Conservation (phyloP, 305 asterid genomes). For the Fraxinus velutina region DNA sequence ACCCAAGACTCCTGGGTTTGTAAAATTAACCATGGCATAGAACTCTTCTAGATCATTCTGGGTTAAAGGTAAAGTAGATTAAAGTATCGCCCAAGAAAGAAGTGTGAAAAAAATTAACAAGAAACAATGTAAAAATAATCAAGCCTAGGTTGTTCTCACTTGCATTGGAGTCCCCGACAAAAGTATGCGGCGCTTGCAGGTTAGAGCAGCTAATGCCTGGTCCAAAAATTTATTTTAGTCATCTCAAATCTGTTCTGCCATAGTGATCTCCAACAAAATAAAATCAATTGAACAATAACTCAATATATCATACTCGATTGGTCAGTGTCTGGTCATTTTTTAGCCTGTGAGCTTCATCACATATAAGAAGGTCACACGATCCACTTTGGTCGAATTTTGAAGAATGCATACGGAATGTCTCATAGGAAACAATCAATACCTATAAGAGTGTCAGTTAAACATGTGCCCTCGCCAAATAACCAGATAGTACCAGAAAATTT, state of each 20-base stretch:
- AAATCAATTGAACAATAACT: conserved; percentile 22
- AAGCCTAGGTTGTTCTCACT: conserved; percentile 44
- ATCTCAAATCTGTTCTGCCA: conserved; percentile 27
- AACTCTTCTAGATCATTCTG: conserved; percentile 99
- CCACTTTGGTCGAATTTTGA: conserved; percentile 65
- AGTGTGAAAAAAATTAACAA: conserved; percentile 11
- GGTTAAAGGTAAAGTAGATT: conserved; percentile 19
- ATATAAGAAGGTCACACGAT: conserved; percentile 93
- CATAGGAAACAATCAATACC: conserved; percentile 93
- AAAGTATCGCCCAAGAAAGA: conserved; percentile 9
- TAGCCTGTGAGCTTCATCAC: conserved; percentile 98
- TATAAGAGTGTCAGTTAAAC: conserved; percentile 29
- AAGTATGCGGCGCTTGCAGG: conserved; percentile 82
- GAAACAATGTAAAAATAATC: conserved; percentile 17
- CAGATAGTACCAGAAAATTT: conserved; percentile 24
- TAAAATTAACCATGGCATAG: conserved; percentile 94
- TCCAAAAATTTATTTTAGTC: conserved; percentile 31
- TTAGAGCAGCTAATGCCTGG: conserved; percentile 89
- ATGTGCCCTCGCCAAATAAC: conserved; percentile 14
- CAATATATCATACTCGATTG: conserved; percentile 67
- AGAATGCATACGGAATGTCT: conserved; percentile 95
- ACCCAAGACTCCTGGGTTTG: conserved; percentile 89
- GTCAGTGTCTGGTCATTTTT: conserved; percentile 95
- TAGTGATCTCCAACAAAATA: conserved; percentile 14
- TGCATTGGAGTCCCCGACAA: conserved; percentile 98